Percentiles rank a stretch among this genome's conserved stretches.
These are phyloP conservation scores for Schizosaccharomyces versatilis DNA, from an alignment of 1,139 yeast genomes.

Conservation along the genomic window DNA sequence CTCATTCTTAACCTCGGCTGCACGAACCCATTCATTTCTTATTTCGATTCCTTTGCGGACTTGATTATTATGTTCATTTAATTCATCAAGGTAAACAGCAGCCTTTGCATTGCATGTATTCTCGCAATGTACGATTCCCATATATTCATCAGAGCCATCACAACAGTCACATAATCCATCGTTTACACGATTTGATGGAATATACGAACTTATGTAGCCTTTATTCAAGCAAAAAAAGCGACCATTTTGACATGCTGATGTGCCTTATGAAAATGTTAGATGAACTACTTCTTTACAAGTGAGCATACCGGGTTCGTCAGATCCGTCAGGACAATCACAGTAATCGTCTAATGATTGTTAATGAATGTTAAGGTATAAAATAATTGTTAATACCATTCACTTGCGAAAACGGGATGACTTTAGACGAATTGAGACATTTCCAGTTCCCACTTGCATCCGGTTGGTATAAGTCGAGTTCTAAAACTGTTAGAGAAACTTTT, in stretches of 20 bases:
- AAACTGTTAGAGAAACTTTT: background rate
- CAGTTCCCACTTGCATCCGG: background rate
- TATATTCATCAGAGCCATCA: slow-evolving; percentile 76
- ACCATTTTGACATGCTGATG: slow-evolving; percentile 18
- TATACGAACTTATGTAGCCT: slow-evolving; percentile 29
- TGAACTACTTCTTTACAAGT: slow-evolving; percentile 33
- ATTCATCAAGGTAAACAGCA: slow-evolving; percentile 17
- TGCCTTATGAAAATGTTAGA: slow-evolving; percentile 12
- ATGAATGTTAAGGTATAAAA: background rate
- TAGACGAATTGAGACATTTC: background rate
- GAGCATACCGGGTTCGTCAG: slow-evolving; percentile 89
- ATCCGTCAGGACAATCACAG: slow-evolving; percentile 95
- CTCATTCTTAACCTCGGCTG: slow-evolving; percentile 4
- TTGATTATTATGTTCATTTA: slow-evolving; percentile 3
- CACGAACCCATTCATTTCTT: slow-evolving; percentile 10
- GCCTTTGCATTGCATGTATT: slow-evolving; percentile 35
- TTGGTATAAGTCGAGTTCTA: background rate
- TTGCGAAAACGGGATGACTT: background rate
- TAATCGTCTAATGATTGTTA: slow-evolving; percentile 33
- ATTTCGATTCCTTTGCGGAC: slow-evolving; percentile 5
- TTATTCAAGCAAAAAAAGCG: slow-evolving; percentile 55
- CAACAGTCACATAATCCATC: slow-evolving; percentile 97
- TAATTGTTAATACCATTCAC: background rate
- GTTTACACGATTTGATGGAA: slow-evolving; percentile 28
- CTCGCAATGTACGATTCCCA: slow-evolving; percentile 28